These are phyloP conservation scores for Diaporthe citrichinensis DNA, from an alignment of 2,329 filamentous ascomycete genomes.

Conservation along the genomic window DNA sequence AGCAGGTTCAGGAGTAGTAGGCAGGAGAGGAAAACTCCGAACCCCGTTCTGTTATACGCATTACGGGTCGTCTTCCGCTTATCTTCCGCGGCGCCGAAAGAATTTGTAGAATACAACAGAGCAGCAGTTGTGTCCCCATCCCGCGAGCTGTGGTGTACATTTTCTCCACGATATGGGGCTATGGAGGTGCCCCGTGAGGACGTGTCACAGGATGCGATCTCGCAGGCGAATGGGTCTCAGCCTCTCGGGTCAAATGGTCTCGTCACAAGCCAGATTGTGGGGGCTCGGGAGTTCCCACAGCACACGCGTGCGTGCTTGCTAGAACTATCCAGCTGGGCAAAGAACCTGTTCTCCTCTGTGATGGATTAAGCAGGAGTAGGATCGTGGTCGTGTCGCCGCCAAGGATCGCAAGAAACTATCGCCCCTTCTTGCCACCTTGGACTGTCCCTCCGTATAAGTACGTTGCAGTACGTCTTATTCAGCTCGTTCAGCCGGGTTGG, in stretches of 20 bases:
- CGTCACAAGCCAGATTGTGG: constrained; percentile 11
- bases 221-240: not conserved
- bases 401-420: not conserved
- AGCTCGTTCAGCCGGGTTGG: constrained; percentile 23
- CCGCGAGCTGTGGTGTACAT: not conserved
- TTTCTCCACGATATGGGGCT: not conserved
- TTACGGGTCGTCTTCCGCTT: not conserved
- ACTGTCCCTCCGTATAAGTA: not conserved
- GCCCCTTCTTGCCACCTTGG: too few relatives aligned
- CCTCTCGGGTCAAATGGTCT: constrained; percentile 8
- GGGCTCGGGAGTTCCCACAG: not conserved
- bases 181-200: not conserved
- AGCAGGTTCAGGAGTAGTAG: not conserved
- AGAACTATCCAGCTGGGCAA: not conserved
- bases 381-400: not conserved
- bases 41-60: not conserved
- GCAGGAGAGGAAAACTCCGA: not conserved
- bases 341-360: not conserved
- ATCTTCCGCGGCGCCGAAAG: not conserved
- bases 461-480: not conserved
- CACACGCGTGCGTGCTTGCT: not conserved
- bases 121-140: not conserved
- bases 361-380: constrained; percentile 8
- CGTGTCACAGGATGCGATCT: not conserved
- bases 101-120: not conserved